Evolutionary conservation across 495 filamentous ascomycete species (phyloP).

Genomic region (Xylaria curta): DNA sequence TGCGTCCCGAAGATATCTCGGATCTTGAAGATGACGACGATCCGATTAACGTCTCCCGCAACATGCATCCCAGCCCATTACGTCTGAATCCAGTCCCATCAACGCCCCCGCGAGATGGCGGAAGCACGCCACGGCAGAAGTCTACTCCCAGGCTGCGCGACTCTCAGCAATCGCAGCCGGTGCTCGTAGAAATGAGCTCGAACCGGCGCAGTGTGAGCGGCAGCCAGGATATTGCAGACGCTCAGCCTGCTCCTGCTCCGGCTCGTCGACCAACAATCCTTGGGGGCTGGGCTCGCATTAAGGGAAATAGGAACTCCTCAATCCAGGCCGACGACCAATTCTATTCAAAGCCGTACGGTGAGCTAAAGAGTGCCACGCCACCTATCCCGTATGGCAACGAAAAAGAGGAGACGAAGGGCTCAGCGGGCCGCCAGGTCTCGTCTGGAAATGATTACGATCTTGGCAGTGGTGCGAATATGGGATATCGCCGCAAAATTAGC

Average conservation of each 20-base stretch:
- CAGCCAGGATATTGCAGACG: constrained; percentile 43
- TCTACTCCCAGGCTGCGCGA: constrained; percentile 42
- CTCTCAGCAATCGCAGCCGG: constrained; percentile 26
- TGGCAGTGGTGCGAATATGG: constrained; percentile 43
- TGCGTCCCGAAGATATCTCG: constrained; percentile 30
- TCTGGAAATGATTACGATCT: constrained; percentile 67
- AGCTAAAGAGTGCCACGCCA: constrained; percentile 53
- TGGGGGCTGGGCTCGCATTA: constrained; percentile 30
- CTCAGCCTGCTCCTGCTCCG: constrained; percentile 28
- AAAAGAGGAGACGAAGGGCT: constrained; percentile 4
- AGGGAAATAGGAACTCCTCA: constrained; percentile 45
- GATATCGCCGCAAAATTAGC: constrained; percentile 70
- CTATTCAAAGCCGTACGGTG: constrained; percentile 59
- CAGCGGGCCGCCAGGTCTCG: constrained; percentile 50
- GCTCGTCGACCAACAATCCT: constrained; percentile 21
- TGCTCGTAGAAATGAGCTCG: constrained; percentile 49
- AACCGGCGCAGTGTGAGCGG: constrained; percentile 49
- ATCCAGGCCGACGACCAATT: constrained; percentile 62
- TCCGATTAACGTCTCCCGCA: constrained; percentile 32
- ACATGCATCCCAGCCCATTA: constrained; percentile 52
- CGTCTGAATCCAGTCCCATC: constrained; percentile 48
- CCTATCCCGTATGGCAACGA: constrained; percentile 50
- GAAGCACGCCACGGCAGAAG: constrained; percentile 25
- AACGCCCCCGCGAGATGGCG: constrained; percentile 24
- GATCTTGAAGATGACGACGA: constrained; percentile 34